These are phyloP conservation scores for Plasmodium blacklocki DNA, from an alignment of 169 alveolate genomes.

Conservation along the genomic window DNA sequence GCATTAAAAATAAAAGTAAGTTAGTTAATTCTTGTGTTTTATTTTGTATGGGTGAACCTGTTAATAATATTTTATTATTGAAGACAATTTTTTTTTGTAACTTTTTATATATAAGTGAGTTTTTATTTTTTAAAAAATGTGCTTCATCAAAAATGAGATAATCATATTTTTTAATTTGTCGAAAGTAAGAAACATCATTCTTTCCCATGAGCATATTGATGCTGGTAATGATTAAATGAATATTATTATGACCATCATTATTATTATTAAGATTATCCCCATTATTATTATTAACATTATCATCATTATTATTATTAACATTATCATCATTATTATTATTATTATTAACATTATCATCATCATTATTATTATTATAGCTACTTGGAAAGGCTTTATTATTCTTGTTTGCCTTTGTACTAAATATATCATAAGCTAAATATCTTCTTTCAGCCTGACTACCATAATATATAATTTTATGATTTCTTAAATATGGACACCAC, in stretches of 20 bases:
- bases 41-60: slow-evolving; percentile 94
- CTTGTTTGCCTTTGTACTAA: slow-evolving; percentile 18
- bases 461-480: slow-evolving; percentile 86
- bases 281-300: slow-evolving; percentile 79
- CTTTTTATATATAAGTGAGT: slow-evolving; percentile 89
- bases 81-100: slow-evolving; percentile 86
- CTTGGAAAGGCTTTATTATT: slow-evolving; percentile 30
- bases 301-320: slow-evolving; percentile 23
- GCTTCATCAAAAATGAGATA: slow-evolving; percentile 95
- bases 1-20: slow-evolving; percentile 91
- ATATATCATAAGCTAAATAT: slow-evolving; percentile 76
- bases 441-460: slow-evolving; percentile 85
- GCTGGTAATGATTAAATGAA: slow-evolving; percentile 52
- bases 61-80: slow-evolving; percentile 90
- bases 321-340: slow-evolving; percentile 74
- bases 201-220: slow-evolving; percentile 63
- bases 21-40: slow-evolving; percentile 91
- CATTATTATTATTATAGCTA: slow-evolving; percentile 21
- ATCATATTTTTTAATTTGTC: slow-evolving; percentile 80
- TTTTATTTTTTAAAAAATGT: slow-evolving; percentile 92
- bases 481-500: slow-evolving; percentile 90
- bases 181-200: slow-evolving; percentile 51
- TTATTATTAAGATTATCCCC: slow-evolving; percentile 62
- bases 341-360: slow-evolving; percentile 48
- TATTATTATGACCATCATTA: slow-evolving; percentile 58